Conservation (phyloP, 1,284 basidiomycete species). For the Sutorius eximius region DNA sequence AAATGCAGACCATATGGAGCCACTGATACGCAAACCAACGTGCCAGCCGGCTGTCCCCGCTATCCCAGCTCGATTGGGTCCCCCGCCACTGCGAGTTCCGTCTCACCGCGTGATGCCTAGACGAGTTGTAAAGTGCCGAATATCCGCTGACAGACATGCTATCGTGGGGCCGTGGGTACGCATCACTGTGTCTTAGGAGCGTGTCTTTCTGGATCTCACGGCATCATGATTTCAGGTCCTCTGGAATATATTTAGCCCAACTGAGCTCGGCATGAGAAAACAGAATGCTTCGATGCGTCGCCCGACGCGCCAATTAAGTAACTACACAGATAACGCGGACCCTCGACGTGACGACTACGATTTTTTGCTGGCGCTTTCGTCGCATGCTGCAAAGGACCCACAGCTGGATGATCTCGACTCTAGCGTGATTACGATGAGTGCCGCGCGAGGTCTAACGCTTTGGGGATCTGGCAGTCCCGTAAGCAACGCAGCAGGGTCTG, state of each 20-base stretch:
- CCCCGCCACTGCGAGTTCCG: slow-evolving; percentile 43
- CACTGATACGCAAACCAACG: slow-evolving; percentile 39
- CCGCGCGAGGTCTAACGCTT: slow-evolving; percentile 43
- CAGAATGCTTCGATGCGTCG: slow-evolving; percentile 39
- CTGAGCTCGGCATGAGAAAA: slow-evolving; percentile 36
- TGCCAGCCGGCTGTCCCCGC: slow-evolving; percentile 37
- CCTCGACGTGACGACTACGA: slow-evolving; percentile 43
- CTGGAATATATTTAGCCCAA: slow-evolving; percentile 46
- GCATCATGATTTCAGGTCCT: slow-evolving; percentile 39
- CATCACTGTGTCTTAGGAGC: slow-evolving; percentile 1
- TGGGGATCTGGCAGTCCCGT: slow-evolving; percentile 31
- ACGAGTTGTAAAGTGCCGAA: slow-evolving; percentile 41
- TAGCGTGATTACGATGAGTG: slow-evolving; percentile 40
- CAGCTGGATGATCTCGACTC: slow-evolving; percentile 45
- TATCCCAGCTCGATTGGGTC: slow-evolving; percentile 32
- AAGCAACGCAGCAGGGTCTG: neutral
- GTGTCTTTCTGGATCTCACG: slow-evolving; percentile 4
- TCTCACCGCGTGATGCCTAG: slow-evolving; percentile 49
- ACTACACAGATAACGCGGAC: slow-evolving; percentile 11
- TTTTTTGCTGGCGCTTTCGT: slow-evolving; percentile 43
- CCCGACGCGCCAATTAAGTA: slow-evolving; percentile 14
- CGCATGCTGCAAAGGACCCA: slow-evolving; percentile 37
- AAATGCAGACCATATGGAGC: slow-evolving; percentile 36
- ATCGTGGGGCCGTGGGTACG: slow-evolving; percentile 55
- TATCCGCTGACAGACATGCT: slow-evolving; percentile 50